Evolutionary conservation across 331 rosid species (phyloP), one percentile per base, ranked within the genome.

Genomic region (Spiraea crenata): DNA sequence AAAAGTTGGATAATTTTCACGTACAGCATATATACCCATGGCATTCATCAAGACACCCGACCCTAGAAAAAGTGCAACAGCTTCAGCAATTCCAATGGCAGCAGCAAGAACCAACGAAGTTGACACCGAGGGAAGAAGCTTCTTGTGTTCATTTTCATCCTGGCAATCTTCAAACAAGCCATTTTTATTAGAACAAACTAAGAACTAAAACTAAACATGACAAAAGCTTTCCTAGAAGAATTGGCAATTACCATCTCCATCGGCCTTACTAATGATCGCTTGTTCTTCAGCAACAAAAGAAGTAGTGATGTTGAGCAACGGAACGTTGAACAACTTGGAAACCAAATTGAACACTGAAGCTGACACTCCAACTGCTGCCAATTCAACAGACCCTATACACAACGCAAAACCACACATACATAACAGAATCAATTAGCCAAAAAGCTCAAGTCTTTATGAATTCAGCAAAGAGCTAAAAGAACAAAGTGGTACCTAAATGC

Each of bases 351-450:
- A 93, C 47, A 87, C 92, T 38, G 99, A 84, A 71, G 82, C 85
- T 3, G 99, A 89, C 74, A 91, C 92, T 66, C 99, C 99, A 77
- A 91, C 91, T 42, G 97, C 97, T 0, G 98, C 98, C 83, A 93
- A 74, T 75, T 93, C 97, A 76, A 76, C 88, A 5, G 97, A 86
- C 12, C 98, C 97, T 93, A 25, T 25, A 86, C 71, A 80, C 45
- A 54, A 63, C 34, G 48, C 63, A 71, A 11, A 15, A 62, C 20
- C 57, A 55, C 46, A 61, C 13, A 45, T 9, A 58, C 54, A 49
- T 25, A 13, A 44, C 49, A 64, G 50, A 34, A 16, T 13, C 6
- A 41, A 16, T 57, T 39, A 61, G 17, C 4, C 15, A 37, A 59
- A 14, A 15, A 37, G 5, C 8, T 59, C 13, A 59, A 59, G 12